A percentile compares a stretch with the other conserved stretches of the same genome.
phyloP scores from a whole-genome alignment of 148 eudicot species.

The Bassia scoparia region DNA sequence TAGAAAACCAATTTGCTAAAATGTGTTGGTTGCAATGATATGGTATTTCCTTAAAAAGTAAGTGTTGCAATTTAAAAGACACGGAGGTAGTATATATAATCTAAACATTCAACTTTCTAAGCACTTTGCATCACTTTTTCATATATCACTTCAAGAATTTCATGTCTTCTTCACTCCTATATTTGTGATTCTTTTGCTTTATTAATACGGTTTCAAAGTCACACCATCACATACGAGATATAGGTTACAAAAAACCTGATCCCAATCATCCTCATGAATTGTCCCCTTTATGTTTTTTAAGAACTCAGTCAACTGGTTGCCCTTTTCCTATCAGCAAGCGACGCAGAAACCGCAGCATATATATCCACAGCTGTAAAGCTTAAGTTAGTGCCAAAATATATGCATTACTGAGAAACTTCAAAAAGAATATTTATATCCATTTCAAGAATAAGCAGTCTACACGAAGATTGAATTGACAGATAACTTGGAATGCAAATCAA shows the following conservation, averaged over 20 bases:
- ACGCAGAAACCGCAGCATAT: slow-evolving; percentile 98
- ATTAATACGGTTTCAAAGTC: no score
- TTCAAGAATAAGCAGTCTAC: slow-evolving; percentile 30
- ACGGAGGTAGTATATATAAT: no score
- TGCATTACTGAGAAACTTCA: slow-evolving; percentile 9
- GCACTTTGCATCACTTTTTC: no score
- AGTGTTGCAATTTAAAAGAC: no score
- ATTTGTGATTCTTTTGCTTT: no score
- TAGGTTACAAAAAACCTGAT: slow-evolving; percentile 51
- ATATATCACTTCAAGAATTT: no score
- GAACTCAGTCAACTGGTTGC: slow-evolving; percentile 84
- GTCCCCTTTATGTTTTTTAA: slow-evolving; percentile 87
- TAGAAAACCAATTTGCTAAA: no score
- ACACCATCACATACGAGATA: no score
- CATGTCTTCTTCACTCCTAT: no score
- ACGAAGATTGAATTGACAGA: slow-evolving; percentile 78
- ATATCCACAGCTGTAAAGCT: slow-evolving; percentile 77
- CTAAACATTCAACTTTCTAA: no score
- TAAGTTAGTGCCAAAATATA: slow-evolving; percentile 19
- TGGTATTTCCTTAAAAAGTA: no score
- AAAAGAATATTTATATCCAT: neutral
- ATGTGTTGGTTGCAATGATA: no score
- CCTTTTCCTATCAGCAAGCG: slow-evolving; percentile 98
- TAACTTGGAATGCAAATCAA: slow-evolving; percentile 88
- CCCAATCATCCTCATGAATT: slow-evolving; percentile 92